Evolutionary conservation across 805 yeast genomes (phyloP), one percentile per base, ranked within the genome.

Genomic region (Clavispora fructus): DNA sequence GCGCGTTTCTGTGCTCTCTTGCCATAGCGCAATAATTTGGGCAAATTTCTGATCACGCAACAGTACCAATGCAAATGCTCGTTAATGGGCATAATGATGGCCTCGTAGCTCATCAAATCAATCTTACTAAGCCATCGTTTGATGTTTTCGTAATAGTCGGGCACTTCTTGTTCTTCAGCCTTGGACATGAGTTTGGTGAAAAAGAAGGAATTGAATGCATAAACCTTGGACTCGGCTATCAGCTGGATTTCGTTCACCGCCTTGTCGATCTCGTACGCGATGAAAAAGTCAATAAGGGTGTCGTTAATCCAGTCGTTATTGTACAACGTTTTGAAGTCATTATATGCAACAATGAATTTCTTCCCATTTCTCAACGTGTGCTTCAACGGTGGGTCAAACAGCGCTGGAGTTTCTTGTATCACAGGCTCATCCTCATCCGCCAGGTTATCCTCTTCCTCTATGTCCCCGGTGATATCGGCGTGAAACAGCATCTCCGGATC

Each of bases 251-350:
- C 48, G n/a, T 53, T 26, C 10, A 72, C 49, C 2, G 66, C 71
- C 44, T 49, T 48, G 41, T 71, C 79, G 7, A 79, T 71, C 51
- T 75, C 78, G 58, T 74, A 84, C 47, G 79, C 80, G 27, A 88
- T 71, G 57, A 87, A 90, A 60, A 92, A 92, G 62, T 89, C 96
- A 45, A 94, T 83, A 42, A 94, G 70, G 0, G 85, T 78, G 59
- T 94, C 99, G 66, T 94, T 92, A 41, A 94, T 79, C 91, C 96
- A 92, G 51, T 86, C 87, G 40, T 83, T 82, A 47, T 85, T 83
- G 58, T 83, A 82, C 9, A 92, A 72, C 39, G 97, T 85, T 50
- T 79, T 79, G 62, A 86, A 88, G 60, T 94, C 99, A 33, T 78
- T 73, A 48, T 79, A 76, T 1, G 82, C 73, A 8, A 92, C 76